Evolutionary conservation across 1,284 basidiomycete genomes (phyloP).

Genomic region (Coniferiporia weirii): DNA sequence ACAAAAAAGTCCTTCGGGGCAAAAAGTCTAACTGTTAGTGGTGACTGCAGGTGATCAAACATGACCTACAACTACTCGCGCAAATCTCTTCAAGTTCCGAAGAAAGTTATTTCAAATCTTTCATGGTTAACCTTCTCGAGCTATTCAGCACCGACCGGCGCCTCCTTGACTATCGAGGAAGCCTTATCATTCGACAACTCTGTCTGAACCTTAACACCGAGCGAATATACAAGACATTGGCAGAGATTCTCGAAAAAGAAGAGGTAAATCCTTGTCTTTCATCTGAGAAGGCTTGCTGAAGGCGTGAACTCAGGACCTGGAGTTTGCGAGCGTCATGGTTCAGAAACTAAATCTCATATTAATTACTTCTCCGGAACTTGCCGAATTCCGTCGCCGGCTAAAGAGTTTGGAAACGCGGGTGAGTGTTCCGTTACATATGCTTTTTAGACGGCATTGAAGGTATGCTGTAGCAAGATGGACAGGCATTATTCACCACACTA

Average conservation of each 20-base stretch:
- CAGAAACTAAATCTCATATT: constrained; percentile 97
- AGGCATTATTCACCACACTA: constrained; percentile 85
- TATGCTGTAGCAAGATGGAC: constrained; percentile 75
- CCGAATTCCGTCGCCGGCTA: constrained; percentile 88
- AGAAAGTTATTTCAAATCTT: constrained; percentile 91
- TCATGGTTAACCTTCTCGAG: constrained; percentile 93
- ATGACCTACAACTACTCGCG: constrained; percentile 91
- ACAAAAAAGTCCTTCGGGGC: neutral
- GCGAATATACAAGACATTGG: constrained; percentile 91
- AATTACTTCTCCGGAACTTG: constrained; percentile 92
- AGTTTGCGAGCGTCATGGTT: constrained; percentile 96
- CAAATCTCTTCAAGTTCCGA: constrained; percentile 95
- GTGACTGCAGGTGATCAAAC: constrained; percentile 75
- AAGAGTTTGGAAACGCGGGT: constrained; percentile 94
- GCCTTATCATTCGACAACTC: constrained; percentile 93
- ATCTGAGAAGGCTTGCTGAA: neutral
- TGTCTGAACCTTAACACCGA: constrained; percentile 95
- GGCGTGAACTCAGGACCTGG: constrained; percentile 68
- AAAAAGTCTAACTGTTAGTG: neutral
- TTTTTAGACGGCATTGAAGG: neutral
- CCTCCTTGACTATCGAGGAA: constrained; percentile 88
- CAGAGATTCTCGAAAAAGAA: constrained; percentile 96
- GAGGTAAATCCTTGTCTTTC: constrained; percentile 58
- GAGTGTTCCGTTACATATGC: constrained; percentile 24
- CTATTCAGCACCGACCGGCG: constrained; percentile 93